A percentile compares a stretch with the other conserved stretches of the same genome.
These are phyloP conservation scores for Penstemon newberryi DNA, from an alignment of 257 asterid species.

Conservation along the genomic window DNA sequence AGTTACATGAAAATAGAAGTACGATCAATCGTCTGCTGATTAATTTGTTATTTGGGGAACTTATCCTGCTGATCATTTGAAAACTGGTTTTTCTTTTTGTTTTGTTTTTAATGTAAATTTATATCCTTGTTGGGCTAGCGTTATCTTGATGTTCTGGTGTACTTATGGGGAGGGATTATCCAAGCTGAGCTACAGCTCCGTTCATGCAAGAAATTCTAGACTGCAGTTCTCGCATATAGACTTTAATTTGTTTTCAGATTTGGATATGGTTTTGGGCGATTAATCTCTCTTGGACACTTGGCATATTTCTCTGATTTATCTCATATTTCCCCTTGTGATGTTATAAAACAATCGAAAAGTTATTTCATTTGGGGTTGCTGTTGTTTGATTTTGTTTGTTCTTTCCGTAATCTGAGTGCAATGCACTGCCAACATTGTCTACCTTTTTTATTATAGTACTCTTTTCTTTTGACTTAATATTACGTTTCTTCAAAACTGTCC, in stretches of 20 bases:
- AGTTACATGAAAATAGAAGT: too few species aligned
- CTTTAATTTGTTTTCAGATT: too few species aligned
- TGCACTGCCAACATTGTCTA: background rate
- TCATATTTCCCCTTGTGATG: background rate
- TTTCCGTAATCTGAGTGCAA: constrained; percentile 9
- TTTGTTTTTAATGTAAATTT: background rate
- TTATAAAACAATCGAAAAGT: background rate
- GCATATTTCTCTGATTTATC: background rate
- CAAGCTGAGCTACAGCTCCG: background rate
- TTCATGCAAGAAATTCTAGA: background rate
- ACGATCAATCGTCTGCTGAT: background rate
- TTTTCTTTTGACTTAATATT: constrained; percentile 11
- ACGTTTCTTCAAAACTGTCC: constrained; percentile 14
- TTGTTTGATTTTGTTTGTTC: background rate
- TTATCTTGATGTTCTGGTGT: background rate
- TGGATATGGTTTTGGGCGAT: background rate
- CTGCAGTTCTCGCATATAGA: background rate
- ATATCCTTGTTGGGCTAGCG: background rate
- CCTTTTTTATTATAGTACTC: background rate
- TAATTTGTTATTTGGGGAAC: background rate
- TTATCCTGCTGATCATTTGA: constrained; percentile 4
- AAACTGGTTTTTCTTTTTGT: background rate
- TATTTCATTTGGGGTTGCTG: background rate
- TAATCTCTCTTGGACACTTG: background rate
- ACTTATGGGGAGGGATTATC: background rate